phyloP scores from a whole-genome alignment of 2,329 filamentous ascomycete species.

The Sporothrix luriei region DNA sequence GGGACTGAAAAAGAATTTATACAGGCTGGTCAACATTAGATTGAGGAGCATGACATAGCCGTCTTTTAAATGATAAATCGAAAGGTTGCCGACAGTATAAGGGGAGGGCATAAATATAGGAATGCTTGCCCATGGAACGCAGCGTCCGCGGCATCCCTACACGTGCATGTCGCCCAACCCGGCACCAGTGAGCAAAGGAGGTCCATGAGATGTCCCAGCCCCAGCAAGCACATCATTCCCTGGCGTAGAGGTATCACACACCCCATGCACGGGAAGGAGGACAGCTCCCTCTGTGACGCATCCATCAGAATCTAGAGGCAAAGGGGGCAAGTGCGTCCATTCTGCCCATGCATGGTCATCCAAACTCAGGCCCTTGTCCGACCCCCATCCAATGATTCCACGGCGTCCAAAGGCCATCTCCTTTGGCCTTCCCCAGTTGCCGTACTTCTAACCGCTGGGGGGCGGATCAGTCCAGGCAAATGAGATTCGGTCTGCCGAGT shows the following conservation, averaged over 20 bases:
- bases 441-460: conserved; percentile 10
- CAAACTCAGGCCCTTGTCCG: neutral
- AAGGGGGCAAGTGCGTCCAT: conserved; percentile 1
- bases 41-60: neutral
- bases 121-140: neutral
- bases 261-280: neutral
- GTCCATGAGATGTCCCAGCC: neutral
- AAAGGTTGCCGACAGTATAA: neutral
- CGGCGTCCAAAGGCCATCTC: neutral
- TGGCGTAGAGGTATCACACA: neutral
- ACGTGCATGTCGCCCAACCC: neutral
- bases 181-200: neutral
- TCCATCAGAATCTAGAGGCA: neutral
- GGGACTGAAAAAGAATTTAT: neutral
- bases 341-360: neutral
- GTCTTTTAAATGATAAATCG: neutral
- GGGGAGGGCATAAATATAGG: neutral
- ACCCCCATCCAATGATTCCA: neutral
- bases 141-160: conserved; percentile 4
- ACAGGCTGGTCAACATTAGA: neutral
- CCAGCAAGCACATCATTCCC: neutral
- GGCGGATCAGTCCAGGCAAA: neutral
- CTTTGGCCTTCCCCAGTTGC: neutral
- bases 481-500: neutral
- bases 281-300: neutral